Percentiles rank a stretch among this genome's conserved stretches.
These are phyloP conservation scores for Colletotrichum sp. DNA, from an alignment of 2,329 filamentous ascomycete species.

Conservation along the genomic window DNA sequence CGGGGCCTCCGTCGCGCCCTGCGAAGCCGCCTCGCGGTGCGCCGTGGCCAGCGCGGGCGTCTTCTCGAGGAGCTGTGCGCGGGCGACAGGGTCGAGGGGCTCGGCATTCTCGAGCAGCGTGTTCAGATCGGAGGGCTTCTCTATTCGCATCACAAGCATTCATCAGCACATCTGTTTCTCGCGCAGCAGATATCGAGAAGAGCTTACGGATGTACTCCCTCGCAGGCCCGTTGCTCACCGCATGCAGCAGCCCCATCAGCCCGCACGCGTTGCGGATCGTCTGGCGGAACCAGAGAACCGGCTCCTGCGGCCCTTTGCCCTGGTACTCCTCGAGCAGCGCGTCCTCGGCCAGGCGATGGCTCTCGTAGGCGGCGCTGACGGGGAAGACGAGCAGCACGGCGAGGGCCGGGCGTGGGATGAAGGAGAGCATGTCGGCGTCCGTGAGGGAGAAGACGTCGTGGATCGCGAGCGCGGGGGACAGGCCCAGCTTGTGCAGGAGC, in stretches of 20 bases:
- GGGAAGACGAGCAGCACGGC: conserved; percentile 94
- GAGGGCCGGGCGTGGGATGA: conserved; percentile 86
- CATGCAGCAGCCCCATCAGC: conserved; percentile 86
- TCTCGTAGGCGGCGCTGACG: conserved; percentile 79
- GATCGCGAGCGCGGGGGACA: conserved; percentile 77
- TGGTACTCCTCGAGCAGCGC: conserved; percentile 64
- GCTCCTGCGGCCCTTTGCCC: conserved; percentile 71
- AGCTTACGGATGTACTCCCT: conserved; percentile 61
- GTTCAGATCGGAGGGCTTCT: conserved; percentile 61
- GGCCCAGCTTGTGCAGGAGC: conserved; percentile 82
- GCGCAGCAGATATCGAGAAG: not conserved
- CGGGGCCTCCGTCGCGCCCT: conserved; percentile 81
- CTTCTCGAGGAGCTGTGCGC: conserved; percentile 79
- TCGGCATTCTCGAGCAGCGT: conserved; percentile 73
- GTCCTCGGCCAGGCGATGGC: conserved; percentile 77
- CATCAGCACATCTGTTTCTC: not conserved
- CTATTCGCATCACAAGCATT: conserved; percentile 30
- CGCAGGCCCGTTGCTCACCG: conserved; percentile 77
- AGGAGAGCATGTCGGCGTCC: conserved; percentile 82
- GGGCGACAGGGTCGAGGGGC: conserved; percentile 67
- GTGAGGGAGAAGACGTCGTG: conserved; percentile 93
- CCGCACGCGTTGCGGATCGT: conserved; percentile 95
- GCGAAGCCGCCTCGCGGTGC: conserved; percentile 77
- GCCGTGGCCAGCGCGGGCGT: conserved; percentile 77
- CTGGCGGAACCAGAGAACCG: conserved; percentile 92